Evolutionary conservation across 169 alveolate species (phyloP), one percentile per base, ranked within the genome.

Genomic region (Sarcocystis neurona): DNA sequence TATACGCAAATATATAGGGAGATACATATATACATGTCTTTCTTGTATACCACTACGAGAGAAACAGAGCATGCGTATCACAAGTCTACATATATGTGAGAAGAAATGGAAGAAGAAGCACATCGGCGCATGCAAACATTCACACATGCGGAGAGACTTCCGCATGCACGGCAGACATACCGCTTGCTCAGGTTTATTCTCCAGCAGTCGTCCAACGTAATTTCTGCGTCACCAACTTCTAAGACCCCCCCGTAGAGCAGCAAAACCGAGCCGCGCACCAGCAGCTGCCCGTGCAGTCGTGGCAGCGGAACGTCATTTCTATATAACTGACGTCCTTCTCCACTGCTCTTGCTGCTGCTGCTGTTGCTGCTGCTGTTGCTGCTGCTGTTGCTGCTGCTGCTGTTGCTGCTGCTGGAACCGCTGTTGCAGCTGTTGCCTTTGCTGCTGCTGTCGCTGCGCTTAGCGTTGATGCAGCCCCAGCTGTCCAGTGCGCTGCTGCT

Each of bases 201-300:
- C 97, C 97, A 95, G 84, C 94, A 92, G 86, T 95, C 97, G 77
- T 91, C 95, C 34, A 95, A 87, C 58, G 94, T 95, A 60, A 95
- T 87, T 58, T 90, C 95, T 74, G 87, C 93, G 75, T 88, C 92
- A 66, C 94, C 94, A 32, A 92, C 85, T 88, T 95, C 97, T 92
- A 93, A 87, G 87, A 94, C 53, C 32, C 97, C 97, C 63, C 97
- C 97, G 79, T 78, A 92, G 79, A 95, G 80, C 80, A 89, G 79
- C 72, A 95, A 58, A 48, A 39, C 39, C 82, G 91, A 90, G 60
- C 95, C 95, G 56, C 93, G 72, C 39, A 93, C 87, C 63, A 89
- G 87, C 82, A 95, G 92, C 77, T 92, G 94, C 63, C 95, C 92
- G 85, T 95, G 94, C 53, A 89, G 47, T 12, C 95, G 85, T 39